Evolutionary conservation across 2,329 filamentous ascomycete species (phyloP), one percentile per base, ranked within the genome.

Genomic region (Amauroascus verrucosus): DNA sequence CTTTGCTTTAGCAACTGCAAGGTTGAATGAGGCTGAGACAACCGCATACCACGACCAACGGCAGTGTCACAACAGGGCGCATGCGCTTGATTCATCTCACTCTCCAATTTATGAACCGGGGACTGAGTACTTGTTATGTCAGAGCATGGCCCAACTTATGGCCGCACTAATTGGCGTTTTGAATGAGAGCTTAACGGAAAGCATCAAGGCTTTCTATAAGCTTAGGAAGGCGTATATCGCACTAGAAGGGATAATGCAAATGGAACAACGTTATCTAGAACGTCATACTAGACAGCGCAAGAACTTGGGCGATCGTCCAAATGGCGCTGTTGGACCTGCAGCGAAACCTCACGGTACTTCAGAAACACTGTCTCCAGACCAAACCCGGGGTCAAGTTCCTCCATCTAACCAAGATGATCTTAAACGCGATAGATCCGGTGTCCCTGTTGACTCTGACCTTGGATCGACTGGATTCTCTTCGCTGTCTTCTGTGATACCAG

Each of bases 131-230:
- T 82, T 87, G 1, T 75, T 97, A 3, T 86, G 88, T 56, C 81
- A 88, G 56, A 87, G 89, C 3, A 83, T 96, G 72, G 81, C 88
- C 1, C 88, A 95, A 68, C 76, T 96, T 58, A 95, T 96, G 85
- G 80, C 81, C 54, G 90, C 90, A 0, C 84, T 98, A 1, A 83
- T 96, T 0, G 88, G 83, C 0, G 87, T 97, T 14, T 73, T 97
- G 61, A 94, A 94, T 60, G 93, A 97, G 72, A 95, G 87, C 65
- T 71, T 97, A 62, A 91, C 90, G 0, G 93, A 97, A 67, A 88
- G 83, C 14, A 80, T 97, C 67, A 88, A 85, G 69, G 88, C 88
- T 5, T 97, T 97, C 64, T 94, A 95, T 65, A 95, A 93, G 69
- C 71, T 97, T 61, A 79, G 91, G 57, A 95, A 94, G 66, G 91